Evolutionary conservation across 495 filamentous ascomycete genomes (phyloP).

Genomic region (Tuber indicum): DNA sequence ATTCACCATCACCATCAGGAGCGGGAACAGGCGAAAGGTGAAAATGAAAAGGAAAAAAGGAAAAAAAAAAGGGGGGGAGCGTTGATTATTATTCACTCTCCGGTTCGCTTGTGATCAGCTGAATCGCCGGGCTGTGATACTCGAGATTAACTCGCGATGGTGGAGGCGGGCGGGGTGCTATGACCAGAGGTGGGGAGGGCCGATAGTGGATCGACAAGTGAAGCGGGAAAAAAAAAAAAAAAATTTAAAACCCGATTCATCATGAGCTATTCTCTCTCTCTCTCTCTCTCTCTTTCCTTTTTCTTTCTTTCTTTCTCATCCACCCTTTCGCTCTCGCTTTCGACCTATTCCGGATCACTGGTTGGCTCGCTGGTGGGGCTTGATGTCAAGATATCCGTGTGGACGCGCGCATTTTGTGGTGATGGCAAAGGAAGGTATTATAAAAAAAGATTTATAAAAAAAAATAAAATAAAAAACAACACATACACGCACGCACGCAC

Average conservation of each 20-base stretch:
- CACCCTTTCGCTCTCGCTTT: background rate
- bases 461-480: background rate
- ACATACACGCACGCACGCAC: background rate
- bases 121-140: conserved; percentile 1
- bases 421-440: background rate
- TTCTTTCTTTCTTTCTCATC: background rate
- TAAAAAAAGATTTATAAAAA: background rate
- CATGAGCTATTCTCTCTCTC: background rate
- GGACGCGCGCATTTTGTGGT: background rate
- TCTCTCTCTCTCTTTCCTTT: background rate
- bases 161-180: background rate
- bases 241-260: background rate
- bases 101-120: conserved; percentile 1
- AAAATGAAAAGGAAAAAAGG: background rate
- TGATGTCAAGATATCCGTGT: background rate
- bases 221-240: background rate
- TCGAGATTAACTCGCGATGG: background rate
- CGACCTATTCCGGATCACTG: background rate
- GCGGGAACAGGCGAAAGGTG: background rate
- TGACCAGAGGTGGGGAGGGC: background rate
- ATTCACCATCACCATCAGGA: background rate
- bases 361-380: background rate
- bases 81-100: background rate
- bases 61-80: background rate
- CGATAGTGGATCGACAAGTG: background rate